Conservation (phyloP, 164 flowering plant genomes). For the Euptelea pleiosperma region DNA sequence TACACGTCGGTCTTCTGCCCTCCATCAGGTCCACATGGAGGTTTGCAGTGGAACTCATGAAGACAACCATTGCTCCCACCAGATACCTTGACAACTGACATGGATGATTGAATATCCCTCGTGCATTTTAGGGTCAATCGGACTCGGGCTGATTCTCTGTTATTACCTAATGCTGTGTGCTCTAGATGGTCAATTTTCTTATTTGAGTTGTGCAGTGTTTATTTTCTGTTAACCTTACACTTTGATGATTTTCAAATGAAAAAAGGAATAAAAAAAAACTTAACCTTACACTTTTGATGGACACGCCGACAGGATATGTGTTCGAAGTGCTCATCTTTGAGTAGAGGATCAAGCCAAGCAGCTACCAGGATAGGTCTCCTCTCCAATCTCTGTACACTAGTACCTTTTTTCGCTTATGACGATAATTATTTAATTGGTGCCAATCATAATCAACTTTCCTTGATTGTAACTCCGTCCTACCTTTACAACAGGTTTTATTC, state of each 20-base stretch:
- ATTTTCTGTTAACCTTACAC: background rate
- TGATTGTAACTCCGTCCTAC: background rate
- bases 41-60: too few species aligned
- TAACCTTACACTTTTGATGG: background rate
- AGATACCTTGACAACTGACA: too few species aligned
- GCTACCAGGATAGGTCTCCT: constrained; percentile 28
- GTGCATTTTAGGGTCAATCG: too few species aligned
- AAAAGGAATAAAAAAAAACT: too few species aligned
- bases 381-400: constrained; percentile 7
- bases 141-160: too few species aligned
- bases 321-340: constrained; percentile 11
- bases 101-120: too few species aligned
- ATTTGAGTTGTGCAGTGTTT: too few species aligned
- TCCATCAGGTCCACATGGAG: too few species aligned
- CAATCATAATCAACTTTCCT: background rate
- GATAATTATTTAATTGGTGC: background rate
- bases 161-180: too few species aligned
- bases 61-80: too few species aligned
- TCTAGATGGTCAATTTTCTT: too few species aligned
- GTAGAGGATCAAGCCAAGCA: constrained; percentile 23
- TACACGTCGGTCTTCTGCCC: too few species aligned
- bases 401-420: background rate
- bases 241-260: background rate
- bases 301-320: constrained; percentile 18
- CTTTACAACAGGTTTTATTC: background rate